Evolutionary conservation across 192 early-diverging fungal genomes (phyloP).

Genomic region (Gamsiella multidivaricata): DNA sequence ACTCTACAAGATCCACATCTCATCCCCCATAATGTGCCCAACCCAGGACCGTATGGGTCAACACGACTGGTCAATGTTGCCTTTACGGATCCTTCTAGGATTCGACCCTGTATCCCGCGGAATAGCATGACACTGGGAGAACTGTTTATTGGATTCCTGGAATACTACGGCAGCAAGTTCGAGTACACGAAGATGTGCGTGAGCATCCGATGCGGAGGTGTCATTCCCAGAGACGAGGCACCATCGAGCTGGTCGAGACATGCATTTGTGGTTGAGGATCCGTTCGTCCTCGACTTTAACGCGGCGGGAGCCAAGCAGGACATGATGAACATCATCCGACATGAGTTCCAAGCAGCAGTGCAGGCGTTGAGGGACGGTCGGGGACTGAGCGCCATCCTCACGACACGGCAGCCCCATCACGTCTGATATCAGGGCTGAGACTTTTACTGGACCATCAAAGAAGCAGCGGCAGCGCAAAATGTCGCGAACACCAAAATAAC

Average conservation of each 20-base stretch:
- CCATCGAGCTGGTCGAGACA: slow-evolving; percentile 17
- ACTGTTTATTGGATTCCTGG: slow-evolving; percentile 46
- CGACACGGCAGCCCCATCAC: slow-evolving; percentile 18
- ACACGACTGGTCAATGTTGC: slow-evolving; percentile 39
- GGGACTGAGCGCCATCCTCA: slow-evolving; percentile 40
- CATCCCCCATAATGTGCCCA: slow-evolving; percentile 47
- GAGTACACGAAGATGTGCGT: slow-evolving; percentile 42
- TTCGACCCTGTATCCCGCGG: slow-evolving; percentile 33
- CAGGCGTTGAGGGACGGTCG: slow-evolving; percentile 41
- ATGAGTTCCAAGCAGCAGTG: slow-evolving; percentile 49
- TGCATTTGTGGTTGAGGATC: slow-evolving; percentile 48
- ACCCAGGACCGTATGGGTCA: slow-evolving; percentile 31
- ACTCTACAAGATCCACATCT: slow-evolving; percentile 47
- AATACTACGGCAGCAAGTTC: slow-evolving; percentile 49
- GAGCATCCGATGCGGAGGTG: slow-evolving; percentile 40
- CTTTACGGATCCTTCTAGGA: slow-evolving; percentile 46
- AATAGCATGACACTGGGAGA: slow-evolving; percentile 50
- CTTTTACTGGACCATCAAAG: no score
- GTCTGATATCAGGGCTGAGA: no score
- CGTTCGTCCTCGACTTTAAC: slow-evolving; percentile 40
- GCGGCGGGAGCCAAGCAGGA: slow-evolving; percentile 27
- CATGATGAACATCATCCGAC: slow-evolving; percentile 50
- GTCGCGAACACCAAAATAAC: no score
- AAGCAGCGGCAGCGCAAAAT: no score
- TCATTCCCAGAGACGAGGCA: slow-evolving; percentile 26